Conservation (phyloP, 768 basidiomycete species). For the Tulasnella sp. region DNA sequence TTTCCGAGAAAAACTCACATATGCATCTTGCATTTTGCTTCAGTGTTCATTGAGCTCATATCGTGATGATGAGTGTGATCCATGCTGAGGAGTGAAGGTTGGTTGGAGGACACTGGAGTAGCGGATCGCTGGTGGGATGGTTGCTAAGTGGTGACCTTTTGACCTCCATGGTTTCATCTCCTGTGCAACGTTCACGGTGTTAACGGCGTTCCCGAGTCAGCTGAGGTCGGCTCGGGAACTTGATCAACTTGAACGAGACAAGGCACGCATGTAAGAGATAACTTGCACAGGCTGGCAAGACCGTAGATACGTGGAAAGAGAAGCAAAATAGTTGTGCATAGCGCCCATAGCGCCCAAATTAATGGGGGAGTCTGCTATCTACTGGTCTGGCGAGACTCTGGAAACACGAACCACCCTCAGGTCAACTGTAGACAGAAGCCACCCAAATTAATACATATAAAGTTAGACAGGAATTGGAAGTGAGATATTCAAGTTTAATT, state of each 20-base stretch:
- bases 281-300: neutral
- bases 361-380: too few species aligned
- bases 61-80: slow-evolving; percentile 2
- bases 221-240: neutral
- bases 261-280: neutral
- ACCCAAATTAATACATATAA: too few species aligned
- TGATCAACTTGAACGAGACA: neutral
- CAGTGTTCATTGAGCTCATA: neutral
- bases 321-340: too few species aligned
- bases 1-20: slow-evolving; percentile 39
- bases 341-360: too few species aligned
- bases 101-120: neutral
- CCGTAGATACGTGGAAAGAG: too few species aligned
- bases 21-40: slow-evolving; percentile 12
- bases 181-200: neutral
- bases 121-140: neutral
- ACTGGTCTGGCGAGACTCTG: too few species aligned
- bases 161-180: neutral
- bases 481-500: too few species aligned
- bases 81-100: neutral
- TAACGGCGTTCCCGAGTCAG: slow-evolving; percentile 1
- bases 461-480: too few species aligned
- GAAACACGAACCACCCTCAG: too few species aligned
- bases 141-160: neutral
- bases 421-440: too few species aligned